Base-by-base conservation (phyloP, 2,329 filamentous ascomycete species). In the Cyanodermella asteris region DNA sequence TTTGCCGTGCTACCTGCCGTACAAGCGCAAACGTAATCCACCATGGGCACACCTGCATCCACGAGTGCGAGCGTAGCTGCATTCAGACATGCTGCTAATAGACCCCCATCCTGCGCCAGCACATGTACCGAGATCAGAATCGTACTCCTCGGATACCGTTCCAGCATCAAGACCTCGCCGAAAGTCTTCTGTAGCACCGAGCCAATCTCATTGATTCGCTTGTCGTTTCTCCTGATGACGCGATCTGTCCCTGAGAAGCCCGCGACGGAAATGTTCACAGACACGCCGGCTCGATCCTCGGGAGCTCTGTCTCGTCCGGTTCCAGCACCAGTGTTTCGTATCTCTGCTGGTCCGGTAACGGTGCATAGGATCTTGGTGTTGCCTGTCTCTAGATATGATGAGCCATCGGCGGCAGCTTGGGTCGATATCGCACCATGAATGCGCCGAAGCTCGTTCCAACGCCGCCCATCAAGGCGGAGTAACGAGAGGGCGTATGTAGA, bases 331-430 rank as follows among this genome's bases (percentile, higher is more conserved):
- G 50, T 44, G 30, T 55, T 47, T 36, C 61, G 50, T 24, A 62
- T 61, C 50, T 97, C 87, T 18, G 65, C 68, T 0, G 87, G 87
- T 0, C 87, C 87, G 2, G 72, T 69, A 23, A 97, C 72, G 13
- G 82, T 80, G 51, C 84, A 93, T 51, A 94, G 77, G 38, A 97
- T 73, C 45, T 91, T 87, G 13, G 87, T 97, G 52, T 94, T 91
- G 39, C 87, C 87, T 72, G 91, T 91, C 46, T 91, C 80, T 30
- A 94, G 68, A 50, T 91, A 91, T 32, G 74, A 78, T 22, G 77
- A 91, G 18, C 87, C 87, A 39, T 94, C 87, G 28, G 82, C 81
- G 24, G 82, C 74, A 31, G 82, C 73, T 50, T 93, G 87, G 2
- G 81, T 93, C 33, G 74, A 76, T 43, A 97, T 81, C 50, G 90